phyloP scores from a whole-genome alignment of 73 alveolate genomes.

The Loxodes magnus region DNA sequence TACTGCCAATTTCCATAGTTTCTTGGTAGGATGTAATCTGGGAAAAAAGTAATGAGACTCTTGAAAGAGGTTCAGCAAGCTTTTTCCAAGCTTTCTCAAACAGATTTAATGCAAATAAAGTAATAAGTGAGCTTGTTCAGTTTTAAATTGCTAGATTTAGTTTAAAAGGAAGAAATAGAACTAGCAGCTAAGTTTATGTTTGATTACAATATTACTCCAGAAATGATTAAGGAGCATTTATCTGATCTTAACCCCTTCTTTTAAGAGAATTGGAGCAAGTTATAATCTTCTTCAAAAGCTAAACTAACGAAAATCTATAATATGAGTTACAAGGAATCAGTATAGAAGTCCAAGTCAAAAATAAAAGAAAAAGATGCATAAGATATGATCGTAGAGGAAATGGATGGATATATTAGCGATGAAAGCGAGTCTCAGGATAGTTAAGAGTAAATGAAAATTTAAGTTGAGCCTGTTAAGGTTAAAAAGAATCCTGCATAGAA shows the following conservation, averaged over 20 bases:
- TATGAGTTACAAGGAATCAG: constrained; percentile 5
- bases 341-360: constrained; percentile 10
- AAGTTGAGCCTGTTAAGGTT: too few species aligned
- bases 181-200: constrained; percentile 43
- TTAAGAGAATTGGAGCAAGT: constrained; percentile 5
- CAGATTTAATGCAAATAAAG: constrained; percentile 32
- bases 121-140: constrained; percentile 28
- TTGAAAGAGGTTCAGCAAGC: constrained; percentile 31
- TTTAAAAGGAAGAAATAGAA: constrained; percentile 30
- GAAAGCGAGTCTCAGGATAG: too few species aligned
- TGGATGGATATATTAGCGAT: too few species aligned
- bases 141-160: constrained; percentile 22
- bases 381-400: constrained; percentile 1
- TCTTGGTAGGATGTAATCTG: constrained; percentile 73
- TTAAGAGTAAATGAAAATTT: too few species aligned
- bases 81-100: constrained; percentile 23
- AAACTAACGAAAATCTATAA: constrained; percentile 28
- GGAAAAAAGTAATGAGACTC: constrained; percentile 55
- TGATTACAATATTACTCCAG: constrained; percentile 48
- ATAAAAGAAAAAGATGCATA: background rate
- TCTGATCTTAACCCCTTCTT: constrained; percentile 33
- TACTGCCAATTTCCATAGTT: constrained; percentile 90
- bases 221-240: constrained; percentile 72
- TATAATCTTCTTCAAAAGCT: constrained; percentile 16
- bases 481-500: too few species aligned